phyloP scores from a whole-genome alignment of 306 rosid species.

The Biancaea sappan region DNA sequence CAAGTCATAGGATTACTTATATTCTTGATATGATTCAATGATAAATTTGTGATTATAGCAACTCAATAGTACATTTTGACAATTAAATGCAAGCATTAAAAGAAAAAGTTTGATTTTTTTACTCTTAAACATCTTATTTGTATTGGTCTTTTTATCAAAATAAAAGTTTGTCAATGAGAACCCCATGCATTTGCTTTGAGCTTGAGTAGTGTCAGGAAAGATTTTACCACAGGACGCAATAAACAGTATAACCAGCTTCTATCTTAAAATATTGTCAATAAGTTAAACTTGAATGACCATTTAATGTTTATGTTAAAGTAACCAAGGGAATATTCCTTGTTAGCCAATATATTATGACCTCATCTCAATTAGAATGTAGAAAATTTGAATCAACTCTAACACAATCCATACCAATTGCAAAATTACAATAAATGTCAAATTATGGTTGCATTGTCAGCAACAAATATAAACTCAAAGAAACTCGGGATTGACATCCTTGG shows the following conservation, averaged over 20 bases:
- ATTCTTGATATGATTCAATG: background rate
- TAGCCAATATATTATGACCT: background rate
- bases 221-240: background rate
- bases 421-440: too few relatives aligned
- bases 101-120: background rate
- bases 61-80: background rate
- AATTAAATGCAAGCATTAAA: background rate
- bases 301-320: background rate
- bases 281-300: constrained; percentile 1
- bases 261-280: background rate
- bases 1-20: background rate
- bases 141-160: background rate
- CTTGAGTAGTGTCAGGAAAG: constrained; percentile 8
- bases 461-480: too few relatives aligned
- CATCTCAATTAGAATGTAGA: too few relatives aligned
- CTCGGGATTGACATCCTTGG: too few relatives aligned
- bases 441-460: too few relatives aligned
- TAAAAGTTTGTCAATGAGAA: background rate
- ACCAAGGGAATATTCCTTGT: background rate
- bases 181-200: background rate
- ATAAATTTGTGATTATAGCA: background rate
- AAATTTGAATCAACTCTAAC: too few relatives aligned
- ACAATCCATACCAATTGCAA: too few relatives aligned
- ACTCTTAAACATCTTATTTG: background rate
- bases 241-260: background rate